Conservation (phyloP, 306 rosid species). For the Vigna mungo region DNA sequence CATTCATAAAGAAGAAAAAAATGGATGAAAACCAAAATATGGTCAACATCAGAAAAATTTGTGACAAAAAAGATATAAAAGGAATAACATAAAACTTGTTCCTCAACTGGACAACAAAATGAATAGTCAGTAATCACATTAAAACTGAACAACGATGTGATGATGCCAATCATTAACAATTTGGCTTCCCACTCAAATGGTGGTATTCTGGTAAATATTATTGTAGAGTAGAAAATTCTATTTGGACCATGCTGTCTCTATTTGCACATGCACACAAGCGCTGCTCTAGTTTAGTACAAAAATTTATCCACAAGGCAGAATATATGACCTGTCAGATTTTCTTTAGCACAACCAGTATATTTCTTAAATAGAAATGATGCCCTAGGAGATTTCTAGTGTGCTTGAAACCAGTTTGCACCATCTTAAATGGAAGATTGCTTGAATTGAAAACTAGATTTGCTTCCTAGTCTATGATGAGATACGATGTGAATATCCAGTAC, state of each 20-base stretch:
- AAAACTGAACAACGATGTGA: neutral
- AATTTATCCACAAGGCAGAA: constrained; percentile 23
- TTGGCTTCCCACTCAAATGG: neutral
- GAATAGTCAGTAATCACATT: constrained; percentile 3
- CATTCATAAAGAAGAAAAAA: constrained; percentile 6
- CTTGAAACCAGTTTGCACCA: neutral
- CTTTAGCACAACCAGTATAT: constrained; percentile 18
- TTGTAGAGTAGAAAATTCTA: neutral
- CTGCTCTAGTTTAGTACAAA: neutral
- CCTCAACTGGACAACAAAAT: constrained; percentile 18
- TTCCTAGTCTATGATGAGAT: no score
- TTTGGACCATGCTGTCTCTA: neutral
- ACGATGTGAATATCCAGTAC: no score
- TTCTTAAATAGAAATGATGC: neutral
- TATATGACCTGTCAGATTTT: constrained; percentile 15
- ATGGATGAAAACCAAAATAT: neutral
- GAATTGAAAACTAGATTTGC: neutral
- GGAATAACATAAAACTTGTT: constrained; percentile 5
- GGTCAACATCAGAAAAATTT: constrained; percentile 7
- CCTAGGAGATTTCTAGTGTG: neutral
- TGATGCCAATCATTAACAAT: neutral
- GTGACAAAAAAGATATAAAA: constrained; percentile 14
- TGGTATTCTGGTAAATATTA: neutral
- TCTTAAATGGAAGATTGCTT: neutral
- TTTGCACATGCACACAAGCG: no score